Conservation (phyloP, 441 rosid genomes). For the Omphalea diandra region DNA sequence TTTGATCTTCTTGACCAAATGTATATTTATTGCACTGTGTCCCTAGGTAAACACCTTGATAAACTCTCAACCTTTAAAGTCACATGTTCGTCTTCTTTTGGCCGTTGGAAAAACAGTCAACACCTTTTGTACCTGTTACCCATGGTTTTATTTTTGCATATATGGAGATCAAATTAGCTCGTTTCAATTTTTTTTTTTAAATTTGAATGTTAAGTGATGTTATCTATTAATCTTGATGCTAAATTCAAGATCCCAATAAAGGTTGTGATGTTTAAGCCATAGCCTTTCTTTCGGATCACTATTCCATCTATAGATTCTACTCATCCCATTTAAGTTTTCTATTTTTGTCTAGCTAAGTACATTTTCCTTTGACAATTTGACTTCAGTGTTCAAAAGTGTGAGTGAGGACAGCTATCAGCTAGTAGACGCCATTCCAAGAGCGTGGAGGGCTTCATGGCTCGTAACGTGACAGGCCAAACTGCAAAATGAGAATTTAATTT, state of each 20-base stretch:
- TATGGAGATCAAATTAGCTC: neutral
- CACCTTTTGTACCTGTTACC: constrained; percentile 15
- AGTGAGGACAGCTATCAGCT: no score
- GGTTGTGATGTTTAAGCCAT: no score
- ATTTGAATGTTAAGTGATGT: neutral
- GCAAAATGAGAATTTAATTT: no score
- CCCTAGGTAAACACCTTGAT: constrained; percentile 14
- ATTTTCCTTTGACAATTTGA: no score
- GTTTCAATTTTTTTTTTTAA: neutral
- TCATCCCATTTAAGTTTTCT: no score
- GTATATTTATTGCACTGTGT: constrained; percentile 17
- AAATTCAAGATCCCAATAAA: neutral
- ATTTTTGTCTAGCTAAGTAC: no score
- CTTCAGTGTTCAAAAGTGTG: no score
- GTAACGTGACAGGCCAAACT: no score
- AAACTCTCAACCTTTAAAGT: constrained; percentile 12
- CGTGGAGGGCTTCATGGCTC: no score
- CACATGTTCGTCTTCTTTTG: constrained; percentile 15
- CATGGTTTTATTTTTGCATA: constrained; percentile 14
- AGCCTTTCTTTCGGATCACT: no score
- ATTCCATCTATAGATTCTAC: no score
- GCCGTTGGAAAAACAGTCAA: constrained; percentile 15
- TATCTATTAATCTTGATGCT: neutral
- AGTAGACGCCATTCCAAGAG: no score
- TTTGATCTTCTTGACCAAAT: constrained; percentile 24